Percentiles rank a stretch among this genome's conserved stretches.
phyloP scores from a whole-genome alignment of 352 stramenopile species.

The Phytophthora pini region DNA sequence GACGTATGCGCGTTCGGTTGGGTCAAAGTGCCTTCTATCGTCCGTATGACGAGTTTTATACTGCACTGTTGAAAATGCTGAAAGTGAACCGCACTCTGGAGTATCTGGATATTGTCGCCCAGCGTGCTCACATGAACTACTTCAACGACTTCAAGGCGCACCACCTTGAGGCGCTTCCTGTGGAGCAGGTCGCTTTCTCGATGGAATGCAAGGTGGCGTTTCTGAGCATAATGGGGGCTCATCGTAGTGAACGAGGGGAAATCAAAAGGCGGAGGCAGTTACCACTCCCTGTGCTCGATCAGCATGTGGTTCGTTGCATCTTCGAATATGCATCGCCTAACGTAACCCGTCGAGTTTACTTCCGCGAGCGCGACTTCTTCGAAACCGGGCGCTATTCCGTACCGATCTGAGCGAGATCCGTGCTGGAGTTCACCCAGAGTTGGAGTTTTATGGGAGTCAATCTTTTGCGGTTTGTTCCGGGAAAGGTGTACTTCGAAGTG shows the following conservation, averaged over 20 bases:
- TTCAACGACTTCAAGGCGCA: slow-evolving; percentile 30
- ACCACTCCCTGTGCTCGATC: slow-evolving; percentile 17
- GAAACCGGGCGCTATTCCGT: slow-evolving; percentile 20
- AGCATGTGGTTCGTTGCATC: slow-evolving; percentile 24
- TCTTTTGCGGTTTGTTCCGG: too few relatives aligned
- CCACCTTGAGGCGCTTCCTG: slow-evolving; percentile 25
- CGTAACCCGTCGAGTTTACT: slow-evolving; percentile 32
- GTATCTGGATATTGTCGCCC: slow-evolving; percentile 31
- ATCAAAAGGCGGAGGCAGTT: slow-evolving; percentile 22
- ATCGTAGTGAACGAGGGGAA: slow-evolving; percentile 1
- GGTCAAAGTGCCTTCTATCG: slow-evolving; percentile 4
- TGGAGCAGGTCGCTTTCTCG: slow-evolving; percentile 3
- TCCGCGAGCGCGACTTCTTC: slow-evolving; percentile 29
- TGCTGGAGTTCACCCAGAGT: too few relatives aligned
- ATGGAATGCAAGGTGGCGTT: slow-evolving; percentile 27
- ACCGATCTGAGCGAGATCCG: slow-evolving; percentile 20
- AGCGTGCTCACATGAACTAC: slow-evolving; percentile 16
- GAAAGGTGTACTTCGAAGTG: too few relatives aligned
- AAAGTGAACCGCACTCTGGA: slow-evolving; percentile 25
- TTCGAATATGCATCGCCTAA: slow-evolving; percentile 30
- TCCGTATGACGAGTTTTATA: slow-evolving; percentile 15
- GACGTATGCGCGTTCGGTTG: slow-evolving; percentile 31
- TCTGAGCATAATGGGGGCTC: slow-evolving; percentile 24
- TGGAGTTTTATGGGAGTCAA: too few relatives aligned
- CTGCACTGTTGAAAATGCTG: slow-evolving; percentile 20